These are phyloP conservation scores for Uncinocarpus reesii DNA, from an alignment of 2,329 filamentous ascomycete genomes.

Conservation along the genomic window DNA sequence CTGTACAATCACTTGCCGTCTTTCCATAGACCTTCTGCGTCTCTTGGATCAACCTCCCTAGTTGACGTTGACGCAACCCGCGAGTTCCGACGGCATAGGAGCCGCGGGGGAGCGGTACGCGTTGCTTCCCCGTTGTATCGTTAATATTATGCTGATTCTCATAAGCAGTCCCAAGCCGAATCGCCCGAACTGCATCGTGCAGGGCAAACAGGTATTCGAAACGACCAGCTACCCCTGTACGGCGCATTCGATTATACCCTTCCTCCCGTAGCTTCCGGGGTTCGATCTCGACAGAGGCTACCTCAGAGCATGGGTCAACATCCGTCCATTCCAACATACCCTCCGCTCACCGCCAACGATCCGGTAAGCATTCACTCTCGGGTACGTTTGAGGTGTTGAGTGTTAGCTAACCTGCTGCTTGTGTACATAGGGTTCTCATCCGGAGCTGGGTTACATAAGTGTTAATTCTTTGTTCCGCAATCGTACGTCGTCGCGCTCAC, in stretches of 20 bases:
- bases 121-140: not conserved
- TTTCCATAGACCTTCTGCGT: slow-evolving; percentile 19
- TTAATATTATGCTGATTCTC: not conserved
- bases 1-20: slow-evolving; percentile 3
- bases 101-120: slow-evolving; percentile 18
- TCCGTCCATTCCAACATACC: slow-evolving; percentile 16
- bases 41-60: slow-evolving; percentile 8
- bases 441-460: not conserved
- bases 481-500: too few species aligned
- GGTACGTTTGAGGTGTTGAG: not conserved
- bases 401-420: not conserved
- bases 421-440: slow-evolving; percentile 6
- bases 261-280: slow-evolving; percentile 9
- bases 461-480: not conserved
- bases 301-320: slow-evolving; percentile 10
- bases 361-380: slow-evolving; percentile 3
- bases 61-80: slow-evolving; percentile 10
- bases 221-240: slow-evolving; percentile 15
- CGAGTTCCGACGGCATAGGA: slow-evolving; percentile 17
- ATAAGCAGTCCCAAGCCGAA: slow-evolving; percentile 14
- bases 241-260: slow-evolving; percentile 15
- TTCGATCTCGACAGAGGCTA: slow-evolving; percentile 15
- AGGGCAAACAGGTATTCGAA: slow-evolving; percentile 3
- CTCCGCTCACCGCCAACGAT: slow-evolving; percentile 10
- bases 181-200: slow-evolving; percentile 8